A percentile compares a stretch with the other conserved stretches of the same genome.
Evolutionary conservation across 176 grass and related monocot species (phyloP).

Genomic region (Musa schizocarpa): DNA sequence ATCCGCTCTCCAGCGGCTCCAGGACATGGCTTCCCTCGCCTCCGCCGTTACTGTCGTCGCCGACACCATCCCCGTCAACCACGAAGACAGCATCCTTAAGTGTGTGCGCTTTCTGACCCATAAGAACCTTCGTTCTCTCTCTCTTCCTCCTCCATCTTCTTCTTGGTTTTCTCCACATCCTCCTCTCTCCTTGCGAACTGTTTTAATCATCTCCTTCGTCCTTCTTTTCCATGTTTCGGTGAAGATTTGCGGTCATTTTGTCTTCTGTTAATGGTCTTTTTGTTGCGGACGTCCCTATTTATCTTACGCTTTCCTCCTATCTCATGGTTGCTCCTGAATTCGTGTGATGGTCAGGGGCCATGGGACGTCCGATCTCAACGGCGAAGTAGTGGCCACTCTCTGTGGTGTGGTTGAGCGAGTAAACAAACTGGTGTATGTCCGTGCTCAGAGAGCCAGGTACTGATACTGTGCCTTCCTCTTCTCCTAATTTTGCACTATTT

Average conservation of each 20-base stretch:
- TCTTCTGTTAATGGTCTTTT: not conserved
- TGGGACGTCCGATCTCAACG: slow-evolving; percentile 63
- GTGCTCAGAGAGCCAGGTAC: slow-evolving; percentile 67
- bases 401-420: slow-evolving; percentile 91
- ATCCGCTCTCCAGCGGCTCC: slow-evolving; percentile 55
- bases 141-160: not conserved
- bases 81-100: slow-evolving; percentile 97
- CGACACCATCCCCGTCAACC: slow-evolving; percentile 71
- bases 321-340: not conserved
- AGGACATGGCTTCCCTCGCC: slow-evolving; percentile 29
- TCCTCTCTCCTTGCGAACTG: not conserved
- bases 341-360: slow-evolving; percentile 47
- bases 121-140: not conserved
- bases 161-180: not conserved
- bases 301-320: not conserved
- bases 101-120: not conserved
- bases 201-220: not conserved
- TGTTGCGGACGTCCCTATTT: not conserved
- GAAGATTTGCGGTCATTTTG: not conserved
- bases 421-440: slow-evolving; percentile 88
- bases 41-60: slow-evolving; percentile 55
- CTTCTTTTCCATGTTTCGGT: not conserved
- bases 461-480: not conserved
- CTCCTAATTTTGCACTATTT: not conserved
- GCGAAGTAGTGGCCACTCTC: slow-evolving; percentile 75